Base-by-base conservation (phyloP, 768 basidiomycete species). In the Termitomyces sp. region DNA sequence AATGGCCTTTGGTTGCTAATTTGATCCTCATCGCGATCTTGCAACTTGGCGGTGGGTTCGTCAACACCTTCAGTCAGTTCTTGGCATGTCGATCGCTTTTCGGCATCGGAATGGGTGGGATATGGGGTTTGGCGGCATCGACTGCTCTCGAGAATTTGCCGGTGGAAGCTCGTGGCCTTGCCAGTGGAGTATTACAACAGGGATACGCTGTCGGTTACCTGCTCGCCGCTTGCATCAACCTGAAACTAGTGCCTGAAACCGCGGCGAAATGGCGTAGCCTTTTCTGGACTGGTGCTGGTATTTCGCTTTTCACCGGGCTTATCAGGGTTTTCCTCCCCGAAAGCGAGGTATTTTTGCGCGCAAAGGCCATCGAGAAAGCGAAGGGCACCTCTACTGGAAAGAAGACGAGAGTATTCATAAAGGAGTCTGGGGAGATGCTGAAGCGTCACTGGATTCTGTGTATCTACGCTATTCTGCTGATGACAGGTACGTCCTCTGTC, bases 81-180 rank as follows among this genome's bases (percentile, higher is more conserved):
- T 82, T 98, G 25, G 93, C 82, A 16, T 77, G 93, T 5, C 82
- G 95, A 6, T 82, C 86, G 2, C 77, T 97, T 43, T 95, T 95
- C 67, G 92, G 92, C 59, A 82, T 94, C 50, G 87, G 85, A 0
- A 92, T 94, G 91, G 91, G 92, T 34, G 91, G 91, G 0, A 81
- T 96, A 45, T 96, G 94, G 92, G 92, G 93, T 17, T 75, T 93
- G 31, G 82, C 92, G 0, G 77, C 90, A 1, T 80, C 91, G 0
- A 94, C 90, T 0, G 86, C 90, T 0, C 85, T 97, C 37, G 95
- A 97, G 69, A 95, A 91, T 68, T 79, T 96, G 10, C 95, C 95
- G 0, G 85, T 90, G 31, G 89, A 91, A 65, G 80, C 85, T 16
- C 89, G 95, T 68, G 96, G 96, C 21, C 73, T 97, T 2, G 87